These are phyloP conservation scores for Westerdykella ornata DNA, from an alignment of 2,329 filamentous ascomycete genomes.

Conservation along the genomic window DNA sequence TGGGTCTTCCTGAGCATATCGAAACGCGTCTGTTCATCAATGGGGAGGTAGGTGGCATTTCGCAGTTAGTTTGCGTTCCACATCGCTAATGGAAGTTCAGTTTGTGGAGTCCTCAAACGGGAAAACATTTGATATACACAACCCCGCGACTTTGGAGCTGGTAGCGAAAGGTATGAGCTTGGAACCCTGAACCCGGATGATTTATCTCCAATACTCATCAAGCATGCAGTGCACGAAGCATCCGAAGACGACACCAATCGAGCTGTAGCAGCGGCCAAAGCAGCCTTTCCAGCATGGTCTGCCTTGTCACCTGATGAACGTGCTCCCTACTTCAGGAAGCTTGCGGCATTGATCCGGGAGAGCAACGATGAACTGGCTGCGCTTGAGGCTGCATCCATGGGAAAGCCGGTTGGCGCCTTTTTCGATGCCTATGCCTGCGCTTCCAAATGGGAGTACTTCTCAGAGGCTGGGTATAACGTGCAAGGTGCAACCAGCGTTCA, in stretches of 20 bases:
- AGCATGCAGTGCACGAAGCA: conserved; percentile 36
- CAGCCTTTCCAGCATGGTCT: conserved; percentile 70
- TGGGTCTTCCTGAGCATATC: conserved; percentile 26
- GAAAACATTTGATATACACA: conserved; percentile 58
- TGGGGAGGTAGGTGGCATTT: conserved; percentile 19
- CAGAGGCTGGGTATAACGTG: conserved; percentile 67
- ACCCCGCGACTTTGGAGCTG: conserved; percentile 75
- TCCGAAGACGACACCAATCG: conserved; percentile 54
- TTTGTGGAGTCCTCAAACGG: conserved; percentile 28
- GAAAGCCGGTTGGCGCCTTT: conserved; percentile 74
- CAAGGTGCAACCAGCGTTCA: conserved; percentile 67
- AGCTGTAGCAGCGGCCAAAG: conserved; percentile 61
- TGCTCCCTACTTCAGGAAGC: conserved; percentile 46
- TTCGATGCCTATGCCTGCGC: conserved; percentile 72
- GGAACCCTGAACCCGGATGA: not conserved
- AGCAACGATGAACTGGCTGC: conserved; percentile 75
- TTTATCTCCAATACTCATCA: not conserved
- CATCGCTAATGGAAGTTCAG: conserved; percentile 11
- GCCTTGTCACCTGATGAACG: conserved; percentile 20
- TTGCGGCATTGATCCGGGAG: conserved; percentile 68
- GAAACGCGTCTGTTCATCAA: conserved; percentile 34
- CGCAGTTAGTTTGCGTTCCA: not conserved
- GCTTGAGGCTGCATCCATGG: conserved; percentile 77
- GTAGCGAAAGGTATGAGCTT: conserved; percentile 60
- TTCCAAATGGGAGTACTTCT: conserved; percentile 71